phyloP scores from a whole-genome alignment of 2,329 filamentous ascomycete species.

The Stagonosporopsis rhizophila region DNA sequence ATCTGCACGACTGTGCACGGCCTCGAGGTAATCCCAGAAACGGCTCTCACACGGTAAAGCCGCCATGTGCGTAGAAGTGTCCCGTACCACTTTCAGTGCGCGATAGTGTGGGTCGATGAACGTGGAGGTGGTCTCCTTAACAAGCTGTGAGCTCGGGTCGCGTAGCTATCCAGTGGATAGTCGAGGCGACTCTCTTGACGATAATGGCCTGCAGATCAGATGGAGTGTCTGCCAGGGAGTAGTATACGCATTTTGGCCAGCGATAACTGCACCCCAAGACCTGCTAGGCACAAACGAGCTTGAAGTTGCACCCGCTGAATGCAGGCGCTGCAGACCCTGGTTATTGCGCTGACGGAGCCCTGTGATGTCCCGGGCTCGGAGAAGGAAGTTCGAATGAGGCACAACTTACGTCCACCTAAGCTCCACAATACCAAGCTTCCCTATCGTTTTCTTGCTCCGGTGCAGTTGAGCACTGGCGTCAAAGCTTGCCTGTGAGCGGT shows the following conservation, averaged over 20 bases:
- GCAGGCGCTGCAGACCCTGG: conserved; percentile 39
- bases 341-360: conserved; percentile 33
- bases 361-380: conserved; percentile 34
- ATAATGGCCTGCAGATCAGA: background rate
- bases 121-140: background rate
- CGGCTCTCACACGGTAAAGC: conserved; percentile 26
- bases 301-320: conserved; percentile 26
- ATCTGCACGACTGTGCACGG: conserved; percentile 25
- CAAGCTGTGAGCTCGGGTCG: background rate
- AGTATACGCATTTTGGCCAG: conserved; percentile 17
- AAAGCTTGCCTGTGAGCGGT: background rate
- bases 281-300: conserved; percentile 17
- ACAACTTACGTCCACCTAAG: conserved; percentile 26
- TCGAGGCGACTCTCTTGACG: background rate
- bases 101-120: conserved; percentile 1
- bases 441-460: conserved; percentile 36
- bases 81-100: conserved; percentile 31
- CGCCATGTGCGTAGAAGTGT: conserved; percentile 44
- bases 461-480: background rate
- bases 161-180: background rate
- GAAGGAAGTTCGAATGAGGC: conserved; percentile 44
- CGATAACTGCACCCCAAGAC: conserved; percentile 37
- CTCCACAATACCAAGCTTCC: conserved; percentile 39
- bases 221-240: background rate
- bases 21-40: conserved; percentile 29